Conservation (phyloP, 2,329 filamentous ascomycete genomes). For the Albifimbria verrucaria region DNA sequence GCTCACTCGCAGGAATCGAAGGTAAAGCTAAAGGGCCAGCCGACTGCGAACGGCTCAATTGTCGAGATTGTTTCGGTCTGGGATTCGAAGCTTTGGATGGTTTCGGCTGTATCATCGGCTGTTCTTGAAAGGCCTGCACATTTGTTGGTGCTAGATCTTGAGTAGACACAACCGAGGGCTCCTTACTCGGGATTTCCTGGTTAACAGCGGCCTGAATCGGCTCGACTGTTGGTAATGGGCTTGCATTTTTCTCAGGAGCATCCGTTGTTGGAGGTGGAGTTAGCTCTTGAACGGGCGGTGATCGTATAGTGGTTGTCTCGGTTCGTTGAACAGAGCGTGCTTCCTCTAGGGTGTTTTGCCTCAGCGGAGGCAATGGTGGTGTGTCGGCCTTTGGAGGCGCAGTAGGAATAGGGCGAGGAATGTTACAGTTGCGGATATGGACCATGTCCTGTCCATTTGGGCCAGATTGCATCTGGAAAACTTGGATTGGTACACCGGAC, state of each 20-base stretch:
- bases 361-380: slow-evolving; percentile 20
- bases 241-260: slow-evolving; percentile 27
- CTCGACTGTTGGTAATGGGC: slow-evolving; percentile 12
- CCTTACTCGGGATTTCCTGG: not conserved
- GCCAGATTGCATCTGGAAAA: slow-evolving; percentile 36
- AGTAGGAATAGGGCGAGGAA: slow-evolving; percentile 18
- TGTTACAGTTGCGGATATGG: slow-evolving; percentile 32
- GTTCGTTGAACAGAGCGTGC: slow-evolving; percentile 9
- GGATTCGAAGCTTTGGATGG: slow-evolving; percentile 2
- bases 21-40: slow-evolving; percentile 33
- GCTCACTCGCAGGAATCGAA: slow-evolving; percentile 46
- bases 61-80: slow-evolving; percentile 19
- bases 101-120: not conserved
- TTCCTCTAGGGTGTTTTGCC: slow-evolving; percentile 12
- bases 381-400: slow-evolving; percentile 13
- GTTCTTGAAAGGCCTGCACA: not conserved
- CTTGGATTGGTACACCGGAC: slow-evolving; percentile 38
- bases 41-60: slow-evolving; percentile 33
- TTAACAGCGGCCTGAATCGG: not conserved
- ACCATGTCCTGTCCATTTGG: slow-evolving; percentile 31
- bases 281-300: slow-evolving; percentile 24
- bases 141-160: not conserved
- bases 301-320: slow-evolving; percentile 16
- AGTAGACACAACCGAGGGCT: not conserved
- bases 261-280: slow-evolving; percentile 38